Base-by-base conservation (phyloP, 164 flowering plant genomes). In the Vitis cinerea region DNA sequence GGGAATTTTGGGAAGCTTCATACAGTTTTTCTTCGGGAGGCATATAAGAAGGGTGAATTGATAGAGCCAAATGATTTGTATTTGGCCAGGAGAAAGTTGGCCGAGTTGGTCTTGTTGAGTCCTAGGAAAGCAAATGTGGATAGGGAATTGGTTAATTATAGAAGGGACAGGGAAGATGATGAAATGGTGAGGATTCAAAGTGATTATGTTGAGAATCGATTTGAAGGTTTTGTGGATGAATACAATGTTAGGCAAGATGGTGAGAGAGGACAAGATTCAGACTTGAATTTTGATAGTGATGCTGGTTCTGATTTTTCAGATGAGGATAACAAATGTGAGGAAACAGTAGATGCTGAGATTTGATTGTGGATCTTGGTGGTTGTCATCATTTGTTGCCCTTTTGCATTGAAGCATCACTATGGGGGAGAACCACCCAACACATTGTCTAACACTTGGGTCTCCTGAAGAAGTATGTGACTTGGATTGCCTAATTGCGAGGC, bases 1-100 rank as follows among this genome's bases (percentile, higher is more conserved):
- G 99, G 99, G 68, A 91, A 96, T 80, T 85, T 84, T 14, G 99
- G 99, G 69, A 96, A 92, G 86, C 88, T 93, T 72, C 98, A 96
- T 74, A 93, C 98, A 0, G 86, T 96, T 63, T 96, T 96, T 77
- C 83, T 96, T 9, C 83, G 95, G 80, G 99, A 96, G 83, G 91
- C 85, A 1, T 96, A 93, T 81, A 77, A 61, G 78, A 90, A 73
- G 70, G 98, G 99, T 23, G 91, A 89, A 60, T 71, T 96, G 81
- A 53, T 92, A 14, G 89, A 89, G 81, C 94, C 97, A 0, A 93
- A 96, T 75, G 91, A 84, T 31, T 78, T 93, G 87, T 93, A 96
- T 80, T 83, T 89, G 82, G 98, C 97, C 0, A 82, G 98, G 77
- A 85, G 95, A 80, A 84, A 76, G 76, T 76, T 93, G 80, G 88